Evolutionary conservation across 1,284 basidiomycete species (phyloP), one percentile per base, ranked within the genome.

Genomic region (Phellopilus nigrolimitatus): DNA sequence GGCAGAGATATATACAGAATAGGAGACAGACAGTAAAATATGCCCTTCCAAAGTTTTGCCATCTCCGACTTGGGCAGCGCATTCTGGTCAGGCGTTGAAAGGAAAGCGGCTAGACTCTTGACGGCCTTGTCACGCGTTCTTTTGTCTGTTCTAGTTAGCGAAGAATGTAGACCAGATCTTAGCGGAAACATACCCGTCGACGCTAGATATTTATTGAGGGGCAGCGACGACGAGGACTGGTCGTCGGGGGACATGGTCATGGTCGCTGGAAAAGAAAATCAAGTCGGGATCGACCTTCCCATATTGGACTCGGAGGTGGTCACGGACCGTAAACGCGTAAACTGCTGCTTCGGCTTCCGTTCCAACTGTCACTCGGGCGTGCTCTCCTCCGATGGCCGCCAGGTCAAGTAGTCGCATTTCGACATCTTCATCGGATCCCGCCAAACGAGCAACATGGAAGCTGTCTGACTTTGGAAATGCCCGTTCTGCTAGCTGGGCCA

Each of bases 31-130:
- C 92, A 97, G 68, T 97, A 98, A 69, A 97, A 99, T 47, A 99
- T 79, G 0, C 95, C 95, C 67, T 98, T 97, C 95, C 95, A 98
- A 31, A 98, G 69, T 68, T 94, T 97, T 54, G 81, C 78, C 82
- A 97, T 88, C 65, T 98, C 95, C 22, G 72, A 51, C 50, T 82
- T 78, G 15, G 80, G 68, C 37, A 94, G 69, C 13, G 66, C 73
- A 69, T 81, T 71, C 56, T 73, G 72, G 2, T 70, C 68, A 6
- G 80, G 71, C 54, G 82, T 74, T 0, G 88, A 90, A 9, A 92
- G 75, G 65, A 95, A 95, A 1, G 73, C 66, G 0, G 83, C 73
- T 1, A 97, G 76, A 50, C 79, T 82, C 62, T 86, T 84, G 49
- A 95, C 80, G 0, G 94, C 94, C 62, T 84, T 87, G 70, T 97